Evolutionary conservation across 73 alveolate genomes (phyloP).

Genomic region (Breviolum minutum): DNA sequence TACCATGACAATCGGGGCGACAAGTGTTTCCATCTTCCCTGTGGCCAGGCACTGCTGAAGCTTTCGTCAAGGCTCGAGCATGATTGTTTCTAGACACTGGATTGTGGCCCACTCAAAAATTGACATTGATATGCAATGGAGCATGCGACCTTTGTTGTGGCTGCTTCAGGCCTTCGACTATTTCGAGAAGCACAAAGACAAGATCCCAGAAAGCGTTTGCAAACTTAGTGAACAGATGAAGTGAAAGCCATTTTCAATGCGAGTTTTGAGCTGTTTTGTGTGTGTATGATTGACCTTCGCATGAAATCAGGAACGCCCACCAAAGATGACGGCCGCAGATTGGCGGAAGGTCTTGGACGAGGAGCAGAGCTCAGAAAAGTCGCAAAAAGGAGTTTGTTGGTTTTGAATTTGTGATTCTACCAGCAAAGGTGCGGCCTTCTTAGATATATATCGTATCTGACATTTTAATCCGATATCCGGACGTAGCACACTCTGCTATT

Average conservation of each 20-base stretch:
- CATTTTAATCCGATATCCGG: background rate
- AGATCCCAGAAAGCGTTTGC: constrained; percentile 5
- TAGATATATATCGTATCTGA: background rate
- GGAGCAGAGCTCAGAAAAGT: background rate
- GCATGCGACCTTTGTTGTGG: background rate
- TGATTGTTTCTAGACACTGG: background rate
- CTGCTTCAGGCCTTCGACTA: constrained; percentile 34
- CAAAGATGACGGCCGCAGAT: constrained; percentile 55
- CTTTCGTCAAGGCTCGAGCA: constrained; percentile 40
- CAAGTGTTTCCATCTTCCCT: background rate
- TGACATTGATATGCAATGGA: no score
- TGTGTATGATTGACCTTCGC: background rate
- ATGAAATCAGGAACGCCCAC: constrained; percentile 52
- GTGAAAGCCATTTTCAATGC: background rate
- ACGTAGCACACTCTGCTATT: no score
- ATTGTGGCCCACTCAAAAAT: no score
- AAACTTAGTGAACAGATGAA: background rate
- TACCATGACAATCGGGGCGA: background rate
- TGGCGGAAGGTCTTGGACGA: constrained; percentile 74
- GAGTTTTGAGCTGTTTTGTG: background rate
- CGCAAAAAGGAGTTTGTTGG: no score
- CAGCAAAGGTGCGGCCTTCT: background rate
- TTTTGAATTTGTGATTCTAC: no score
- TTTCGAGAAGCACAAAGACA: constrained; percentile 61
- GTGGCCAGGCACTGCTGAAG: constrained; percentile 60